Evolutionary conservation across 1,284 basidiomycete genomes (phyloP).

Genomic region (Ustilago tritici): DNA sequence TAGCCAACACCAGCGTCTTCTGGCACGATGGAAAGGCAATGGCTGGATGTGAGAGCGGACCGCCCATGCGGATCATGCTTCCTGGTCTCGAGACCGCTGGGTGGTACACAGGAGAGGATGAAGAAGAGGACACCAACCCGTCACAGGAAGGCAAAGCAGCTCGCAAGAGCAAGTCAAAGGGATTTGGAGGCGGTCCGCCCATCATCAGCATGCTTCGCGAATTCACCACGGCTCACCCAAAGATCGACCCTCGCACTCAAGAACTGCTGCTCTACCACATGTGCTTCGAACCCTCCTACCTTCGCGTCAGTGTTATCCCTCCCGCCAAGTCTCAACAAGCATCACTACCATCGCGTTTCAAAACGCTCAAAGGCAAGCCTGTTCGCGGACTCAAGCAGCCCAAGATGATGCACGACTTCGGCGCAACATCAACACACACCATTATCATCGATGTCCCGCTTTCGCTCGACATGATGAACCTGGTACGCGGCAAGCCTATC

Average conservation of each 20-base stretch:
- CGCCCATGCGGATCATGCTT: slow-evolving; percentile 71
- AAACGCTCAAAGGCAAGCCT: slow-evolving; percentile 50
- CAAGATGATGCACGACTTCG: slow-evolving; percentile 74
- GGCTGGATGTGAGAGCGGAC: slow-evolving; percentile 73
- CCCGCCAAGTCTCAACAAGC: slow-evolving; percentile 2
- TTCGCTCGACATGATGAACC: slow-evolving; percentile 72
- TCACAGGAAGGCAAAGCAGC: background rate
- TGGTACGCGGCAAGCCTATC: slow-evolving; percentile 71
- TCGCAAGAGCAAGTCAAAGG: slow-evolving; percentile 14
- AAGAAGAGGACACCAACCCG: slow-evolving; percentile 17
- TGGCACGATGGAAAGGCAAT: slow-evolving; percentile 72
- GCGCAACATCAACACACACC: slow-evolving; percentile 70
- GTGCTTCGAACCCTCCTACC: slow-evolving; percentile 72
- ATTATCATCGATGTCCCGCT: slow-evolving; percentile 73
- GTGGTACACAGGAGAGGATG: slow-evolving; percentile 69
- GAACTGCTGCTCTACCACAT: slow-evolving; percentile 72
- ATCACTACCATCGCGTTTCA: slow-evolving; percentile 5
- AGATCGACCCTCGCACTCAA: slow-evolving; percentile 72
- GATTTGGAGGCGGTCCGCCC: slow-evolving; percentile 44
- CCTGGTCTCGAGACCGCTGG: slow-evolving; percentile 72
- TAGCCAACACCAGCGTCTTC: slow-evolving; percentile 72
- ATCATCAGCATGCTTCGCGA: slow-evolving; percentile 69
- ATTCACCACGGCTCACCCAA: slow-evolving; percentile 73
- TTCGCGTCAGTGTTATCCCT: slow-evolving; percentile 72
- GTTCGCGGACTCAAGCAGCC: slow-evolving; percentile 63